Evolutionary conservation across 345 rosid genomes (phyloP), one percentile per base, ranked within the genome.

Genomic region (Theobroma cacao): DNA sequence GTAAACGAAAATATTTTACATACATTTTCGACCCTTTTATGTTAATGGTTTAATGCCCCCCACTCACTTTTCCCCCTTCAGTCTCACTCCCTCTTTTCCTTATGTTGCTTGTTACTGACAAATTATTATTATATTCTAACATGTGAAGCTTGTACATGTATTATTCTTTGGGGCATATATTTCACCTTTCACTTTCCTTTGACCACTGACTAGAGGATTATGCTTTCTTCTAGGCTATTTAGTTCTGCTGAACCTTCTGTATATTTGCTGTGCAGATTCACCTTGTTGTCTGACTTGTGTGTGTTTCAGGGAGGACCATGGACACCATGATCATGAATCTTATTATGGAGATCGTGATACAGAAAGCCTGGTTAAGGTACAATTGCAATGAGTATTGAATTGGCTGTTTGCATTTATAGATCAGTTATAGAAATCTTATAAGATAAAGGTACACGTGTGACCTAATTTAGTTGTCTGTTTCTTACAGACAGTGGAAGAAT

Each of bases 341-440:
- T 97, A 97, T 83, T 94, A 97, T 87, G 99, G 99, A 84, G 94
- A 97, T 87, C 95, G 98, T 77, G 97, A 97, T 85, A 93, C 99
- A 53, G 98, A 97, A 4, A 88, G 90, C 85, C 90, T 97, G 85
- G 95, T 97, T 67, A 88, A 93, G 98, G 99, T 91, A 79, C 52
- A 65, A 66, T 66, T 43, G 63, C 13, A 50, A 82, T 75, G 75
- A 67, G 43, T 26, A 69, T 76, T 75, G 60, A 78, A 63, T 77
- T 70, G 73, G 76, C 55, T 60, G 43, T 79, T 58, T 79, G 45
- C 30, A 1, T 52, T 33, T 52, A 33, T 33, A 24, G 47, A 33
- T n/a, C 45, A 34, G 13, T 52, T 52, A 33, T 33, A 31, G 11
- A 50, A 50, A 50, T 48, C 17, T 12, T 71, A 18, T 50, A 20